Conservation (phyloP, 2,329 filamentous ascomycete genomes). For the Apiospora arundinis region DNA sequence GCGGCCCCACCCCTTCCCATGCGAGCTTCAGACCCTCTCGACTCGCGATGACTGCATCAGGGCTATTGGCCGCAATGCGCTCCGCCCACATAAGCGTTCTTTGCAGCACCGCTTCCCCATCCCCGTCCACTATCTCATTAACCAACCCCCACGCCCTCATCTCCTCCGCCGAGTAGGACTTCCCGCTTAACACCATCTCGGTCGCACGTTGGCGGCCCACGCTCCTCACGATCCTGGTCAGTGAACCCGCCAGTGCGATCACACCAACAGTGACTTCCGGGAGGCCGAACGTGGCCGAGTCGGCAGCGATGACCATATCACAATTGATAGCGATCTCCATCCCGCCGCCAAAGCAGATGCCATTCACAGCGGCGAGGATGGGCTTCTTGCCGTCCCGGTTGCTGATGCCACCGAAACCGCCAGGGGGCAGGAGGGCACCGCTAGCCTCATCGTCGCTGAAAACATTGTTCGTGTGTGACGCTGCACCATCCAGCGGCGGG, state of each 20-base stretch:
- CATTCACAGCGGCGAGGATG: constrained; percentile 78
- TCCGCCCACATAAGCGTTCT: too few species aligned
- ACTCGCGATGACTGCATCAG: too few species aligned
- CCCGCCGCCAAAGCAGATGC: constrained; percentile 77
- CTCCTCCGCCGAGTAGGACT: too few species aligned
- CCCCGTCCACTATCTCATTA: too few species aligned
- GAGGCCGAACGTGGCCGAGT: constrained; percentile 66
- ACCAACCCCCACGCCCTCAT: too few species aligned
- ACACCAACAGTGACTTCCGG: constrained; percentile 77
- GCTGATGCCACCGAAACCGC: constrained; percentile 70
- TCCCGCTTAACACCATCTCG: constrained; percentile 75
- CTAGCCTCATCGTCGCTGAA: constrained; percentile 32
- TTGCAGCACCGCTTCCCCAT: too few species aligned
- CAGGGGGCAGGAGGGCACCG: constrained; percentile 29
- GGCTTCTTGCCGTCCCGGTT: constrained; percentile 75
- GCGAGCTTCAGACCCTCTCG: too few species aligned
- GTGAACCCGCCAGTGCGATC: constrained; percentile 71
- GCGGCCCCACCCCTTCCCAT: too few species aligned
- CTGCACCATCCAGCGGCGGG: not conserved
- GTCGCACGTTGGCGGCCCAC: constrained; percentile 70
- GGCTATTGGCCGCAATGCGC: too few species aligned
- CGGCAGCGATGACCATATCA: constrained; percentile 72
- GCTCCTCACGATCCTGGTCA: constrained; percentile 74
- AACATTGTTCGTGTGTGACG: not conserved
- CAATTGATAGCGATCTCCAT: constrained; percentile 78